Conservation (phyloP, 768 basidiomycete species). For the Ephemerocybe angulata region DNA sequence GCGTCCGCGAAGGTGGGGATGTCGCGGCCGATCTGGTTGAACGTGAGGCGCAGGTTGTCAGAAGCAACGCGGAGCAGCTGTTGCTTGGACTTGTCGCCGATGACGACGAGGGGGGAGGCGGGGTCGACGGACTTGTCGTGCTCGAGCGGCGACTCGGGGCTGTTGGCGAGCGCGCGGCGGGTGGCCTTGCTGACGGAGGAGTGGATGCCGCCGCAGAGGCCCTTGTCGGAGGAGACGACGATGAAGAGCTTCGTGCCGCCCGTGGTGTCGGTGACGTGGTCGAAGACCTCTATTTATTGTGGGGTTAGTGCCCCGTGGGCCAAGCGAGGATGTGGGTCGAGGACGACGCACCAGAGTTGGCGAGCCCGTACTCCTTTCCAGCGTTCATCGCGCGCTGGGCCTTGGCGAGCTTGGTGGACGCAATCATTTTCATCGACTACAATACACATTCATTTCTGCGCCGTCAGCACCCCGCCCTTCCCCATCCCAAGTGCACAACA, state of each 20-base stretch:
- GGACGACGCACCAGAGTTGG: conserved; percentile 77
- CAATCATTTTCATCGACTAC: conserved; percentile 99
- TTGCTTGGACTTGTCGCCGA: conserved; percentile 96
- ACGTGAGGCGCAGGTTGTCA: conserved; percentile 72
- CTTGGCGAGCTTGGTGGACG: conserved; percentile 93
- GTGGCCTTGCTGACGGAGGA: conserved; percentile 92
- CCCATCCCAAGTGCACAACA: not conserved
- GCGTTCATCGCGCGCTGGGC: conserved; percentile 93
- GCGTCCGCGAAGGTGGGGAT: conserved; percentile 98
- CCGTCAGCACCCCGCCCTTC: conserved; percentile 2
- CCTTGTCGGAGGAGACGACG: conserved; percentile 96
- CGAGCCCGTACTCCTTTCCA: conserved; percentile 91
- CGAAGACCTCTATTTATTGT: conserved; percentile 97
- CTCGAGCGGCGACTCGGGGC: conserved; percentile 46
- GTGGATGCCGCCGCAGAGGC: conserved; percentile 99
- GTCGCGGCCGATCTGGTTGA: conserved; percentile 98
- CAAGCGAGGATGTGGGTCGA: no score
- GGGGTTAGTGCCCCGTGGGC: no score
- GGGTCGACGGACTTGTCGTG: conserved; percentile 46
- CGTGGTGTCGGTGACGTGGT: conserved; percentile 67
- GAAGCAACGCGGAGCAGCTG: conserved; percentile 72
- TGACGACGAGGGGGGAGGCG: conserved; percentile 73
- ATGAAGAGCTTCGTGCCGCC: conserved; percentile 83
- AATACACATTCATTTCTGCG: conserved; percentile 1
- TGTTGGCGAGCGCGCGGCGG: conserved; percentile 62